Percentiles rank a stretch among this genome's conserved stretches.
phyloP scores from a whole-genome alignment of 805 yeast genomes.

The Tetrapisispora phaffii region DNA sequence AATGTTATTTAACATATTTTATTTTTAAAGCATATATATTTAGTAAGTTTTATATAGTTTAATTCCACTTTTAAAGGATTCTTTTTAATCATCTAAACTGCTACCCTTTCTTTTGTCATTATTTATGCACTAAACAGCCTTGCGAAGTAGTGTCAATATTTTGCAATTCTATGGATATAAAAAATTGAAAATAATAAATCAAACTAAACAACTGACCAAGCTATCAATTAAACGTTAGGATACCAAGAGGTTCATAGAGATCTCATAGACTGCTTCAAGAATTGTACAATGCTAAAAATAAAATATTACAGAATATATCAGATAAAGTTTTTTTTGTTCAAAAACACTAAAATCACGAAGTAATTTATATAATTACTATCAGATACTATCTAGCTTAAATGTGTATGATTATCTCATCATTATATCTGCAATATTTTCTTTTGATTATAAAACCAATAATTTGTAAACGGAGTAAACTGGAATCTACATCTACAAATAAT shows the following conservation, averaged over 20 bases:
- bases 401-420: slow-evolving; percentile 28
- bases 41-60: slow-evolving; percentile 6
- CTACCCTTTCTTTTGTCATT: not conserved
- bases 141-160: no score
- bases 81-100: not conserved
- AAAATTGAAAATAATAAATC: no score
- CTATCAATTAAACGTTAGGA: not conserved
- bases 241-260: not conserved
- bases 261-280: not conserved
- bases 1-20: slow-evolving; percentile 3
- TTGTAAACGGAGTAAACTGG: not conserved
- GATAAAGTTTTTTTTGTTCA: slow-evolving; percentile 16
- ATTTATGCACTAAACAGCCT: not conserved
- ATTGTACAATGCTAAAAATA: not conserved
- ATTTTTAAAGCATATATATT: slow-evolving; percentile 4
- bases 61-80: slow-evolving; percentile 4
- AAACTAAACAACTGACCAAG: not conserved
- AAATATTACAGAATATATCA: slow-evolving; percentile 7
- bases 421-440: slow-evolving; percentile 2
- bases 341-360: slow-evolving; percentile 25
- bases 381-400: slow-evolving; percentile 31
- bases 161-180: no score
- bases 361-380: slow-evolving; percentile 14
- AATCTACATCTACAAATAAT: not conserved
- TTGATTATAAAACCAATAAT: not conserved